These are phyloP conservation scores for Hanseniaspora thailandica DNA, from an alignment of 805 yeast genomes.

Conservation along the genomic window DNA sequence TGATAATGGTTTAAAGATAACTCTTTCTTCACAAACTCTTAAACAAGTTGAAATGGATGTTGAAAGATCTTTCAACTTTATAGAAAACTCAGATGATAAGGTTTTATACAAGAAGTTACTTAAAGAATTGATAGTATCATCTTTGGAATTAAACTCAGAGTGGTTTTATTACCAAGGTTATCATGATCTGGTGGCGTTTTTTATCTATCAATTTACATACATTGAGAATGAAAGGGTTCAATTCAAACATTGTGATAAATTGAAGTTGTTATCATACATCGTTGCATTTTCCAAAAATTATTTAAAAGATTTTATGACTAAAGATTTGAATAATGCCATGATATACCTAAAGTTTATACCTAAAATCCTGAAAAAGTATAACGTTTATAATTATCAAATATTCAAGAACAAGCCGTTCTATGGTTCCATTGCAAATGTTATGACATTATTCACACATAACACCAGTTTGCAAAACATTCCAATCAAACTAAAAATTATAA, in stretches of 20 bases:
- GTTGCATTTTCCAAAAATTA: slow-evolving; percentile 45
- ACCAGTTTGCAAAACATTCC: slow-evolving; percentile 17
- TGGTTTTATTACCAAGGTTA: slow-evolving; percentile 82
- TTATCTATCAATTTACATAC: slow-evolving; percentile 41
- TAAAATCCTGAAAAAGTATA: slow-evolving; percentile 43
- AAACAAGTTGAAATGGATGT: slow-evolving; percentile 72
- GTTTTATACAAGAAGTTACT: slow-evolving; percentile 21
- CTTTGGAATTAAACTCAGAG: slow-evolving; percentile 50
- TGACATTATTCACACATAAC: slow-evolving; percentile 74
- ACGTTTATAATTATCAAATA: slow-evolving; percentile 25
- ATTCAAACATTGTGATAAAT: not conserved
- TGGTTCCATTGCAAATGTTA: slow-evolving; percentile 59
- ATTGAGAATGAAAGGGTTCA: not conserved
- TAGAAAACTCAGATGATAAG: slow-evolving; percentile 20
- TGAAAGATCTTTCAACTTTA: slow-evolving; percentile 48
- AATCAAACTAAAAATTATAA: not conserved
- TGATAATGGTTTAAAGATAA: too few species aligned
- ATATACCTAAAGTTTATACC: slow-evolving; percentile 59
- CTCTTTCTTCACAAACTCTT: not conserved
- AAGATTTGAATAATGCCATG: slow-evolving; percentile 52
- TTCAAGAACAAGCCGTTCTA: slow-evolving; percentile 39
- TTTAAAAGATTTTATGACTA: slow-evolving; percentile 77
- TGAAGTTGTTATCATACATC: slow-evolving; percentile 20
- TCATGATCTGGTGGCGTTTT: slow-evolving; percentile 71
- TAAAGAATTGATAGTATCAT: slow-evolving; percentile 35